Conservation (phyloP, 1,284 basidiomycete genomes). For the Ustilago tritici region DNA sequence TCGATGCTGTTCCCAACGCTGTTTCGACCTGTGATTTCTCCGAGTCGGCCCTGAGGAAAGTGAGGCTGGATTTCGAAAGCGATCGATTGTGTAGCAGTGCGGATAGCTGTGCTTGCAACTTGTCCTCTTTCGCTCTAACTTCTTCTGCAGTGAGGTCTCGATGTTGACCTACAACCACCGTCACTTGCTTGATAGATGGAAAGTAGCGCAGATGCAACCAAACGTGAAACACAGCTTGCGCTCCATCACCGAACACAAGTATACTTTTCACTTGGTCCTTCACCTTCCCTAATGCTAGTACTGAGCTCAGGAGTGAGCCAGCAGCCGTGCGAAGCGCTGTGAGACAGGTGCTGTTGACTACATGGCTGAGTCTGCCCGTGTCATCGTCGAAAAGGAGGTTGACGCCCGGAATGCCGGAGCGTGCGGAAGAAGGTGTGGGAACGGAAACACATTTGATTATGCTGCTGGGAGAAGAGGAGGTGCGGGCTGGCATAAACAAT, state of each 20-base stretch:
- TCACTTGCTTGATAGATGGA: neutral
- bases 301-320: slow-evolving; percentile 19
- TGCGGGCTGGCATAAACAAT: slow-evolving; percentile 41
- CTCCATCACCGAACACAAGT: slow-evolving; percentile 33
- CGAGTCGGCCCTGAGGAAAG: neutral
- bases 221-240: slow-evolving; percentile 23
- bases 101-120: neutral
- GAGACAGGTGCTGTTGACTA: slow-evolving; percentile 21
- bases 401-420: slow-evolving; percentile 14
- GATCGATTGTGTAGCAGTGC: neutral
- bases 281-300: slow-evolving; percentile 5
- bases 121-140: slow-evolving; percentile 1
- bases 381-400: slow-evolving; percentile 24
- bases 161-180: slow-evolving; percentile 8
- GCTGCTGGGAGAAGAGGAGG: neutral
- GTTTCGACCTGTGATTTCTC: neutral
- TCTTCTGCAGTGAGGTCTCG: neutral
- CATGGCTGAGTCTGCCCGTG: slow-evolving; percentile 8
- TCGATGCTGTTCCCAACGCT: neutral
- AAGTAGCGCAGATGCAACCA: slow-evolving; percentile 30
- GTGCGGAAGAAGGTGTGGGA: neutral
- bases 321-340: slow-evolving; percentile 32
- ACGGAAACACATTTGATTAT: slow-evolving; percentile 38
- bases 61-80: neutral
- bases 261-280: neutral